Evolutionary conservation across 2,329 filamentous ascomycete genomes (phyloP).

Genomic region (Alternaria alternata): DNA sequence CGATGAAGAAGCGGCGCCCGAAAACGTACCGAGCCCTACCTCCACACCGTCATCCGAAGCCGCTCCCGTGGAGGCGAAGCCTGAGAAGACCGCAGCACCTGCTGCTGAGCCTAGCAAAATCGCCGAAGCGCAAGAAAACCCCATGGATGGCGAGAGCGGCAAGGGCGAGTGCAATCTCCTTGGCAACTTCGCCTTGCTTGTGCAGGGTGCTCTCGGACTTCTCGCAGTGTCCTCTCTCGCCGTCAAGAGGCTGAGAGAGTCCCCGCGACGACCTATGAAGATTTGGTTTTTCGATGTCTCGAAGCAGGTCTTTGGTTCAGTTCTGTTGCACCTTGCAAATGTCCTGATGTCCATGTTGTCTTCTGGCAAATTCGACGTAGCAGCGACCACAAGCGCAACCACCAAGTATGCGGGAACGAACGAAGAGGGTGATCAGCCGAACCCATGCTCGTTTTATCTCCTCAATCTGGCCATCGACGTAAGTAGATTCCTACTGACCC

Average conservation of each 20-base stretch:
- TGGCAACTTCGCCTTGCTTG: slow-evolving; percentile 87
- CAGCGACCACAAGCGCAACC: slow-evolving; percentile 53
- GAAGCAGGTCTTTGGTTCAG: slow-evolving; percentile 95
- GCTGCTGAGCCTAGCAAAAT: slow-evolving; percentile 24
- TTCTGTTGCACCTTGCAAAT: slow-evolving; percentile 90
- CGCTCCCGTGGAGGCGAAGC: slow-evolving; percentile 14
- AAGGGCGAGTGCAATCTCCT: slow-evolving; percentile 85
- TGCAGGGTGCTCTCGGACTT: slow-evolving; percentile 85
- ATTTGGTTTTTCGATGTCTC: slow-evolving; percentile 98
- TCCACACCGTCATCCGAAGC: slow-evolving; percentile 20
- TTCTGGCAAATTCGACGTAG: slow-evolving; percentile 78
- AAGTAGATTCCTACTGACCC: slow-evolving; percentile 55
- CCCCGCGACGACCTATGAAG: slow-evolving; percentile 89
- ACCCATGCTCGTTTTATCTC: slow-evolving; percentile 96
- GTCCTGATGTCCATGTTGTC: slow-evolving; percentile 96
- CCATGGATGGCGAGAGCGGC: slow-evolving; percentile 54
- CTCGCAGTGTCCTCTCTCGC: slow-evolving; percentile 87
- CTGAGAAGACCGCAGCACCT: slow-evolving; percentile 20
- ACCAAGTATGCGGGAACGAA: slow-evolving; percentile 32
- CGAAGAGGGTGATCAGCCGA: slow-evolving; percentile 66
- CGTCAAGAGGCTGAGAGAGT: slow-evolving; percentile 91
- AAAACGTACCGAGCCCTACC: slow-evolving; percentile 12
- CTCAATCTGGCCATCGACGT: slow-evolving; percentile 96
- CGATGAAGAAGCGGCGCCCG: slow-evolving; percentile 21
- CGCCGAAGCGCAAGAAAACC: slow-evolving; percentile 34